Base-by-base conservation (phyloP, 2,329 filamentous ascomycete species). In the Sporothrix curviconia region DNA sequence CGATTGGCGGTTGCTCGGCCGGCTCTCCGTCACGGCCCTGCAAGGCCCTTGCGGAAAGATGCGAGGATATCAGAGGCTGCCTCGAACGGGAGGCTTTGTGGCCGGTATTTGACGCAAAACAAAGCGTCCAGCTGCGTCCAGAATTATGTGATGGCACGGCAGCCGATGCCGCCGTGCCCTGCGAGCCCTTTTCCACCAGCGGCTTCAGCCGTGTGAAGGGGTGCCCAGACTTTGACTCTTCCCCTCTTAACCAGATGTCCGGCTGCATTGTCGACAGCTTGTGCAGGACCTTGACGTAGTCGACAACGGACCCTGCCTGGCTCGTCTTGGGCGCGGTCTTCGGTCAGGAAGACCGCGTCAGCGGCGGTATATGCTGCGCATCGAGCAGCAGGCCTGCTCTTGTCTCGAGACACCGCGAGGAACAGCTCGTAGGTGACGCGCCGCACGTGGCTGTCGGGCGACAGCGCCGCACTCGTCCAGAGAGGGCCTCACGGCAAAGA, bases 111-210 rank as follows among this genome's bases (percentile, higher is more conserved):
- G n/a, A n/a, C n/a, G n/a, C n/a, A n/a, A 6, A 96, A 68, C 0
- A 97, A 71, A 30, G 77, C 74, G 39, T 79, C 76, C 32, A 95
- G 69, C 15, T 80, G 81, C 25, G 77, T 71, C 94, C 94, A 99
- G 67, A 86, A 96, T 9, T 78, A n/a, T 80, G 3, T 78, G 72
- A 25, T 14, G 49, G 19, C 2, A 22, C 7, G 0, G 83, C 9
- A 1, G 47, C 6, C 1, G 59, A 44, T 0, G 52, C 17, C 4
- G 56, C 76, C 3, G 87, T 87, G n/a, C 84, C 82, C 66, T 96
- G 89, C 0, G 92, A 95, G 3, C 94, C 92, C 65, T 85, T 89
- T 61, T 88, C 85, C 7, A 97, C 75, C 64, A 95, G 94, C 8
- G 83, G 76, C 51, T 82, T 80, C 4, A 99, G 71, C 22, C 86